Conservation (phyloP, 257 asterid species). For the Lavandula angustifolia region DNA sequence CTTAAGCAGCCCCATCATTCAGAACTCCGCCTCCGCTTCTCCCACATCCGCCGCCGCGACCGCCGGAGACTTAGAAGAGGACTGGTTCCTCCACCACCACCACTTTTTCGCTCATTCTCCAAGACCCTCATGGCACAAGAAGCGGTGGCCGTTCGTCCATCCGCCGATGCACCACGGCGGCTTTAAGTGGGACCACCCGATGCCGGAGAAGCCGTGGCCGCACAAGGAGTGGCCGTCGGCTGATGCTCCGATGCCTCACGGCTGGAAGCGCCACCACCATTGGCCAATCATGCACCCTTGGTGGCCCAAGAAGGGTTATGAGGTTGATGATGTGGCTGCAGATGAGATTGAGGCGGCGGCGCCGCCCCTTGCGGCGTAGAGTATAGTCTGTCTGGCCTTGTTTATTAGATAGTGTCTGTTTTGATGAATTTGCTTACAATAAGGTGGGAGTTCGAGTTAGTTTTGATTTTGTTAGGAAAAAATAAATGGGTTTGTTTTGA, state of each 20-base stretch:
- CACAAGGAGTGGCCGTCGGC: slow-evolving; percentile 6
- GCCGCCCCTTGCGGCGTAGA: background rate
- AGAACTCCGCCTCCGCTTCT: background rate
- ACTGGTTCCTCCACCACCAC: slow-evolving; percentile 17
- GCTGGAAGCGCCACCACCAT: background rate
- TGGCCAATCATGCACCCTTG: slow-evolving; percentile 11
- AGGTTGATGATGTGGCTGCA: too few relatives aligned
- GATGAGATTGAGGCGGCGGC: background rate
- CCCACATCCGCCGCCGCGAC: background rate
- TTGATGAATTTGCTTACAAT: too few relatives aligned
- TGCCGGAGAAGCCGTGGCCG: too few relatives aligned
- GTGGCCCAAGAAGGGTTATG: slow-evolving; percentile 16
- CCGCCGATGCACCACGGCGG: background rate
- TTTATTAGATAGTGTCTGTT: too few relatives aligned
- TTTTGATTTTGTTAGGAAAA: too few relatives aligned
- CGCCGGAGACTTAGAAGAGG: background rate
- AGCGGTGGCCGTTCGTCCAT: slow-evolving; percentile 11
- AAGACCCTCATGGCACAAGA: background rate
- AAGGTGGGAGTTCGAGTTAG: too few relatives aligned
- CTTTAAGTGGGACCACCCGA: background rate
- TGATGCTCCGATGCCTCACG: background rate
- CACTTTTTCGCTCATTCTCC: background rate
- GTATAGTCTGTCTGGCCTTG: too few relatives aligned
- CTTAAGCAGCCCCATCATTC: slow-evolving; percentile 24
- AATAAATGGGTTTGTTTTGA: too few relatives aligned